A percentile compares a stretch with the other conserved stretches of the same genome.
Conservation (phyloP, 768 basidiomycete species). For the Cystofilobasidium capitatum region DNA sequence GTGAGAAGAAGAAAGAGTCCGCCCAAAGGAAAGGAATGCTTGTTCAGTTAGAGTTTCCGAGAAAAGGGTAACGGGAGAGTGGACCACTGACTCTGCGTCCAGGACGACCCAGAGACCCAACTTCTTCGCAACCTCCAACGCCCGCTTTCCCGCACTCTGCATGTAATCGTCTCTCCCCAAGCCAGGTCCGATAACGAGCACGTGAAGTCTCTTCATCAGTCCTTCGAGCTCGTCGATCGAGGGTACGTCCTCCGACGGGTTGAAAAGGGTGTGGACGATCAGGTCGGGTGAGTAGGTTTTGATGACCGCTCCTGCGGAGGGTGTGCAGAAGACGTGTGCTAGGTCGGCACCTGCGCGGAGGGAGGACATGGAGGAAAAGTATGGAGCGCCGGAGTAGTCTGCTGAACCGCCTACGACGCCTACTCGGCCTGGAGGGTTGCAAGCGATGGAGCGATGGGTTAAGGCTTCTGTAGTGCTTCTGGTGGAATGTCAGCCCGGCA, state of each 20-base stretch:
- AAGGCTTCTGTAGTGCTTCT: too few relatives aligned
- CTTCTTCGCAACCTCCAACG: conserved; percentile 61
- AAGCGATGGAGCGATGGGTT: neutral
- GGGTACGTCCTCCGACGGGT: conserved; percentile 32
- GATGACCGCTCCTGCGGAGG: conserved; percentile 80
- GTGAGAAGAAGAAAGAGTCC: neutral
- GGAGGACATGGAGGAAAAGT: conserved; percentile 85
- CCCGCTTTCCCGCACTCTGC: conserved; percentile 68
- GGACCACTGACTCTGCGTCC: conserved; percentile 50
- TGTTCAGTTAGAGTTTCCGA: neutral
- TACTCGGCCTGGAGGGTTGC: conserved; percentile 7
- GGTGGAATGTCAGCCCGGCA: neutral
- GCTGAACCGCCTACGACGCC: conserved; percentile 24
- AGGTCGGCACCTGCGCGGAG: conserved; percentile 87
- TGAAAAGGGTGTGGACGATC: conserved; percentile 89
- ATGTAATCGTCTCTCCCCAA: conserved; percentile 85
- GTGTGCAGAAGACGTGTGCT: conserved; percentile 94
- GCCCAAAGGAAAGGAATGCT: neutral
- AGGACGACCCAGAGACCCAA: conserved; percentile 81
- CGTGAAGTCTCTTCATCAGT: conserved; percentile 77
- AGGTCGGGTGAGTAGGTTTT: conserved; percentile 85
- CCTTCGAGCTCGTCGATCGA: conserved; percentile 40
- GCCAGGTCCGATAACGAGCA: conserved; percentile 86
- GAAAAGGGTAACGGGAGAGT: neutral
- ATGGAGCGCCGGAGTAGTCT: conserved; percentile 91